Evolutionary conservation across 2,329 filamentous ascomycete genomes (phyloP).

Genomic region (Microdochium nivale): DNA sequence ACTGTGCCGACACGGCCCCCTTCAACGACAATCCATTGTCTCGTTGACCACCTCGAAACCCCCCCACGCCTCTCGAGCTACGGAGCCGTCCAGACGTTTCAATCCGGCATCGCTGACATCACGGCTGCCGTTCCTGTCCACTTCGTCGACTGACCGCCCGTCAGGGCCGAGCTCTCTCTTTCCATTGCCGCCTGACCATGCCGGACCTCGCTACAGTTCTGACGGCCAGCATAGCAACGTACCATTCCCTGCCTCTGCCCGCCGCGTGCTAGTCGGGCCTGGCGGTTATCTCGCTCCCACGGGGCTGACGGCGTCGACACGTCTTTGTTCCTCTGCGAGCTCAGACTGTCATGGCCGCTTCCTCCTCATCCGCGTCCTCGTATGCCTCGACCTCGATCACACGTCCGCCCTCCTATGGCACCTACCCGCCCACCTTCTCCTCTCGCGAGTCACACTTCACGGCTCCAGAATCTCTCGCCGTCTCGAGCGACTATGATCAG

Average conservation of each 20-base stretch:
- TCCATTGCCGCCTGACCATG: neutral
- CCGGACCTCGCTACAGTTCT: neutral
- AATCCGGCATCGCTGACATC: neutral
- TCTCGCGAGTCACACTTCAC: conserved; percentile 37
- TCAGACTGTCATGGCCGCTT: conserved; percentile 4
- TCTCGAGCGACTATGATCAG: conserved; percentile 4
- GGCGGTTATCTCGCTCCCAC: neutral
- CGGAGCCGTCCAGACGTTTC: neutral
- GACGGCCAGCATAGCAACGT: neutral
- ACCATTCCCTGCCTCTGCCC: neutral
- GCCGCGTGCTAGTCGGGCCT: neutral
- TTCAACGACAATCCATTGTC: neutral
- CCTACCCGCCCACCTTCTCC: conserved; percentile 30
- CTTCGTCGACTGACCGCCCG: neutral
- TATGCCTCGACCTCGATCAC: conserved; percentile 37
- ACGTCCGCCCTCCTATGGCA: conserved; percentile 34
- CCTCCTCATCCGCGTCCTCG: conserved; percentile 25
- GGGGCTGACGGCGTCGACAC: neutral
- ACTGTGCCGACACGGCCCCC: neutral
- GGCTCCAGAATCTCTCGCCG: conserved; percentile 34
- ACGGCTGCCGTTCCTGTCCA: neutral
- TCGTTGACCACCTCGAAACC: neutral
- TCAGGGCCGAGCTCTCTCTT: neutral
- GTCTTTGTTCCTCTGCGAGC: neutral
- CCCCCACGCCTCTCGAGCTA: neutral